Conservation (phyloP, 352 stramenopile genomes). For the Peronospora tabacina region DNA sequence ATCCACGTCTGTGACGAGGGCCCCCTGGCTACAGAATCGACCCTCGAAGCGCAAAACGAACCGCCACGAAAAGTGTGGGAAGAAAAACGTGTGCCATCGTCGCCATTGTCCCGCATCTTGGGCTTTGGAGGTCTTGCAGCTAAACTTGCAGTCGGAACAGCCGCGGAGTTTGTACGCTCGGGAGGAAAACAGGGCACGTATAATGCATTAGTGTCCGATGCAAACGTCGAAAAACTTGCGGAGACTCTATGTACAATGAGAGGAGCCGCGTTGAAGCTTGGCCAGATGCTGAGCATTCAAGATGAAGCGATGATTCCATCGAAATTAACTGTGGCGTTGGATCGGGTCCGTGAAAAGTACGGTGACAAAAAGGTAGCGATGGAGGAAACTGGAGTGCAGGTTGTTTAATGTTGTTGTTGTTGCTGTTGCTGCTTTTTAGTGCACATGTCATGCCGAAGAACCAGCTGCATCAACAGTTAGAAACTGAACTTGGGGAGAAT, state of each 20-base stretch:
- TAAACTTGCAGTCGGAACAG: slow-evolving; percentile 89
- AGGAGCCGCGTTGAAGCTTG: slow-evolving; percentile 96
- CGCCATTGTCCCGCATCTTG: slow-evolving; percentile 90
- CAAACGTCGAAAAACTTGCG: slow-evolving; percentile 93
- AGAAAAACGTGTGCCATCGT: slow-evolving; percentile 90
- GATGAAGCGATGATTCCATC: slow-evolving; percentile 93
- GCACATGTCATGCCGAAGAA: slow-evolving; percentile 95
- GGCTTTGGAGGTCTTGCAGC: slow-evolving; percentile 93
- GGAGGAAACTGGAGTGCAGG: neutral
- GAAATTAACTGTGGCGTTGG: slow-evolving; percentile 89
- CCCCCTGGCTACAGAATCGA: neutral
- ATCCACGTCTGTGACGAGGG: neutral
- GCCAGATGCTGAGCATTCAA: slow-evolving; percentile 98
- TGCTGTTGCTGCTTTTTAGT: slow-evolving; percentile 24
- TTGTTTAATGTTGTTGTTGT: slow-evolving; percentile 1
- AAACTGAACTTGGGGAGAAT: slow-evolving; percentile 86
- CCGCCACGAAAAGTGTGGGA: slow-evolving; percentile 42
- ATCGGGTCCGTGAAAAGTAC: slow-evolving; percentile 91
- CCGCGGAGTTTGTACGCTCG: slow-evolving; percentile 86
- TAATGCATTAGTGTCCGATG: slow-evolving; percentile 84
- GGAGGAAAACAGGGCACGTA: slow-evolving; percentile 56
- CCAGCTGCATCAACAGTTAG: slow-evolving; percentile 90
- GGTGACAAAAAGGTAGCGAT: no score
- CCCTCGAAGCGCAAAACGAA: neutral
- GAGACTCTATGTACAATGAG: slow-evolving; percentile 95